phyloP scores from a whole-genome alignment of 2,329 filamentous ascomycete genomes.

The Colletotrichum siamense region DNA sequence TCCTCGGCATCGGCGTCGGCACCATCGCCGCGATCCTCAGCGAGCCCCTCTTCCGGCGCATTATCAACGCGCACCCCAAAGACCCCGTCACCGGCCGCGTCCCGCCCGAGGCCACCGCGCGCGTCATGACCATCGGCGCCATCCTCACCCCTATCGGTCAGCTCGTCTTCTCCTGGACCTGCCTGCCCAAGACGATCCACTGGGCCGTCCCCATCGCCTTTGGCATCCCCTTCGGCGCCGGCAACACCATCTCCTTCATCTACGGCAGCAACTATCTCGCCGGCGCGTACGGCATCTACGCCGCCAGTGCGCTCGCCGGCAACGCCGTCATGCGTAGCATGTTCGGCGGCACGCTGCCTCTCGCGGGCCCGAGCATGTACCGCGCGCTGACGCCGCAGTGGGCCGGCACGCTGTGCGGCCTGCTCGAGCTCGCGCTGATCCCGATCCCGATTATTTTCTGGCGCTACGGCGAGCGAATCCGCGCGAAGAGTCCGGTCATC shows the following conservation, averaged over 20 bases:
- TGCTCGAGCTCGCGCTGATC: slow-evolving; percentile 76
- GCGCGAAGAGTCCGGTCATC: slow-evolving; percentile 55
- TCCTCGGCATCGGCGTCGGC: slow-evolving; percentile 73
- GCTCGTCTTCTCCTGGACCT: slow-evolving; percentile 89
- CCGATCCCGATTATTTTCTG: slow-evolving; percentile 86
- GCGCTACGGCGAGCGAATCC: slow-evolving; percentile 59
- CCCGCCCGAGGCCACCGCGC: slow-evolving; percentile 81
- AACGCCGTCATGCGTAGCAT: slow-evolving; percentile 77
- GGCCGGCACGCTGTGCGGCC: slow-evolving; percentile 77
- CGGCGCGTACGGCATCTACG: slow-evolving; percentile 76
- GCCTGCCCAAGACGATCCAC: slow-evolving; percentile 76
- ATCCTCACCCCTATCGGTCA: slow-evolving; percentile 79
- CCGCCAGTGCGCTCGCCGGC: slow-evolving; percentile 79
- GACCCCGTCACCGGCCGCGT: slow-evolving; percentile 78
- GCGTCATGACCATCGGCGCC: slow-evolving; percentile 79
- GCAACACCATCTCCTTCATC: slow-evolving; percentile 81
- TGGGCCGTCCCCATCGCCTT: slow-evolving; percentile 83
- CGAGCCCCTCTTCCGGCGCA: slow-evolving; percentile 75
- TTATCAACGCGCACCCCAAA: slow-evolving; percentile 78
- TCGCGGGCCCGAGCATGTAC: slow-evolving; percentile 79
- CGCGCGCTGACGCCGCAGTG: slow-evolving; percentile 72
- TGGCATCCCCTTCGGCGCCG: slow-evolving; percentile 79
- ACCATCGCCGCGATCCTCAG: slow-evolving; percentile 64
- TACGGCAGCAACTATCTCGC: slow-evolving; percentile 84
- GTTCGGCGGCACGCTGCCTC: slow-evolving; percentile 78